A percentile compares a stretch with the other conserved stretches of the same genome.
Evolutionary conservation across 1,284 basidiomycete species (phyloP).

Genomic region (Marasmius oreades): DNA sequence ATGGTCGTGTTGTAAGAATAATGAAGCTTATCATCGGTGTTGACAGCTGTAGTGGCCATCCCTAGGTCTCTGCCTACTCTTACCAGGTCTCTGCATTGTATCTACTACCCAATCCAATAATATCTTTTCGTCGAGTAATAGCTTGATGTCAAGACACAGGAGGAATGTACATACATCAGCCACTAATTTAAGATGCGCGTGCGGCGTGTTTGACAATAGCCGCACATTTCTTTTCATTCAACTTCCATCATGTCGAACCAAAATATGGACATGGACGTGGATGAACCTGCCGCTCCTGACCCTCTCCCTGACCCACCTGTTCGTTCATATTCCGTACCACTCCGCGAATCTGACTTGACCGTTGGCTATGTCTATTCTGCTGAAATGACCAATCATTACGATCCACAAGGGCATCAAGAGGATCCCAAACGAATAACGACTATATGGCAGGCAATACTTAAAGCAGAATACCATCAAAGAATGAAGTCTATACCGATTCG

Average conservation of each 20-base stretch:
- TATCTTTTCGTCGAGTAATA: background rate
- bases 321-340: conserved; percentile 39
- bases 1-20: conserved; percentile 11
- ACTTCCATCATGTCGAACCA: background rate
- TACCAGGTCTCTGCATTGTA: too few relatives aligned
- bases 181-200: too few relatives aligned
- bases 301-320: conserved; percentile 13
- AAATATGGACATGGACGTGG: background rate
- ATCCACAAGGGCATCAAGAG: conserved; percentile 72
- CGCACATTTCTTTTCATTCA: background rate
- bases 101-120: background rate
- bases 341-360: conserved; percentile 30
- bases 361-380: conserved; percentile 87
- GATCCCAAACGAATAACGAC: conserved; percentile 82
- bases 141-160: too few relatives aligned
- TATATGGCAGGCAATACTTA: conserved; percentile 69
- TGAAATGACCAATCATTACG: conserved; percentile 86
- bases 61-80: too few relatives aligned
- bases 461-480: conserved; percentile 56
- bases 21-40: background rate
- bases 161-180: too few relatives aligned
- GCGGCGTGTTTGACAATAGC: background rate
- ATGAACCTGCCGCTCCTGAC: conserved; percentile 3
- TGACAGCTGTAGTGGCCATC: too few relatives aligned
- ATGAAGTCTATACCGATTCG: conserved; percentile 83